Evolutionary conservation across 768 basidiomycete genomes (phyloP).

Genomic region (Mycena haematopus): DNA sequence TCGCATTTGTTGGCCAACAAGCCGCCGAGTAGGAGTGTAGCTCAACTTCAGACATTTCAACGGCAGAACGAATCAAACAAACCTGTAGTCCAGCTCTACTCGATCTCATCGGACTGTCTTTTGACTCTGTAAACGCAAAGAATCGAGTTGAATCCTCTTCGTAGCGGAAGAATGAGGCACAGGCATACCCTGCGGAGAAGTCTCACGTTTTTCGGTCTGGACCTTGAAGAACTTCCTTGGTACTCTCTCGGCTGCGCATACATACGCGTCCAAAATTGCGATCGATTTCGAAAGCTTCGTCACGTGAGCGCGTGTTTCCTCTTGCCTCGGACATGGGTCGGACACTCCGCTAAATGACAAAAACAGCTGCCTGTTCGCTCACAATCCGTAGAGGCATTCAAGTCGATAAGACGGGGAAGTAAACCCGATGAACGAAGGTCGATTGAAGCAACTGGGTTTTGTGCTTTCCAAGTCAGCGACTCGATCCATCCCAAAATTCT

Average conservation of each 20-base stretch:
- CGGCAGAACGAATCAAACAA: not conserved
- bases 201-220: no score
- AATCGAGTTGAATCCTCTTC: not conserved
- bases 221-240: no score
- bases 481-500: no score
- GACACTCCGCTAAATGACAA: no score
- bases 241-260: not conserved
- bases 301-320: not conserved
- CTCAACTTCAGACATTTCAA: not conserved
- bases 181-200: not conserved
- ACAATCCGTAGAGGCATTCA: no score
- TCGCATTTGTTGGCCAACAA: constrained; percentile 39
- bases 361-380: no score
- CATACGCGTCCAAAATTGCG: not conserved
- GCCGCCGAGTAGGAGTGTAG: constrained; percentile 41
- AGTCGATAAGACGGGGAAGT: no score
- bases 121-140: not conserved
- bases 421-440: no score
- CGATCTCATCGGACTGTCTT: constrained; percentile 37
- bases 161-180: not conserved
- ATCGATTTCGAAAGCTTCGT: not conserved
- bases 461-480: no score
- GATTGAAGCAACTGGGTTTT: no score
- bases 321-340: no score
- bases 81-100: constrained; percentile 38